phyloP scores from a whole-genome alignment of 306 rosid genomes.

The Hippophae tibetana region DNA sequence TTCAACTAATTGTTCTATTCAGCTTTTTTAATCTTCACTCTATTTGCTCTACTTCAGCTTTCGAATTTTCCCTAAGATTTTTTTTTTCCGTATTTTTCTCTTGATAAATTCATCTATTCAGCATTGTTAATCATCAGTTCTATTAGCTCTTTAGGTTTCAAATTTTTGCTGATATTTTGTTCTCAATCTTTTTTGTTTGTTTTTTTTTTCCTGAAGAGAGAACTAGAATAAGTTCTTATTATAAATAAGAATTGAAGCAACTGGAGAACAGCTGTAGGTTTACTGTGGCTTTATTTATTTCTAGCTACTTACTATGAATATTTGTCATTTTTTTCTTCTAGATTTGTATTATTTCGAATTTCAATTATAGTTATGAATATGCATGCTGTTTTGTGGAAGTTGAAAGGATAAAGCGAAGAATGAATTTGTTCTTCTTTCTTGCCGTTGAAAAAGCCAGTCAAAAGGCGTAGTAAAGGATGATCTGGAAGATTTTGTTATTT shows the following conservation, averaged over 20 bases:
- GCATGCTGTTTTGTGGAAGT: neutral
- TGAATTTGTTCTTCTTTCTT: neutral
- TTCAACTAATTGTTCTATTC: neutral
- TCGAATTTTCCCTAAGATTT: neutral
- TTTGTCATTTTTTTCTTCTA: neutral
- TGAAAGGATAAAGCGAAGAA: slow-evolving; percentile 11
- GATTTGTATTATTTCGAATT: no score
- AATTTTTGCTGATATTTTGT: no score
- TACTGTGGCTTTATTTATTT: slow-evolving; percentile 4
- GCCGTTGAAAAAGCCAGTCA: slow-evolving; percentile 35
- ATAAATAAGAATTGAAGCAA: no score
- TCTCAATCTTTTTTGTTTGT: no score
- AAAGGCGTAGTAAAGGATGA: slow-evolving; percentile 31
- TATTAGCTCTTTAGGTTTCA: neutral
- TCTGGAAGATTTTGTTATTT: slow-evolving; percentile 19
- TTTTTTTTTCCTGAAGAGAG: no score
- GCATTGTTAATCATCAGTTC: neutral
- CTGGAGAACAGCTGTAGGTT: slow-evolving; percentile 3
- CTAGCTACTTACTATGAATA: neutral
- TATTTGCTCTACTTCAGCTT: neutral
- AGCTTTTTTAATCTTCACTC: slow-evolving; percentile 8
- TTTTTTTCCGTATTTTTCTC: neutral
- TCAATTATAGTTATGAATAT: no score
- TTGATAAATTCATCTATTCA: neutral
- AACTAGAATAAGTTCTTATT: no score